Base-by-base conservation (phyloP, 164 flowering plant genomes). In the Cinnamomum micranthum region DNA sequence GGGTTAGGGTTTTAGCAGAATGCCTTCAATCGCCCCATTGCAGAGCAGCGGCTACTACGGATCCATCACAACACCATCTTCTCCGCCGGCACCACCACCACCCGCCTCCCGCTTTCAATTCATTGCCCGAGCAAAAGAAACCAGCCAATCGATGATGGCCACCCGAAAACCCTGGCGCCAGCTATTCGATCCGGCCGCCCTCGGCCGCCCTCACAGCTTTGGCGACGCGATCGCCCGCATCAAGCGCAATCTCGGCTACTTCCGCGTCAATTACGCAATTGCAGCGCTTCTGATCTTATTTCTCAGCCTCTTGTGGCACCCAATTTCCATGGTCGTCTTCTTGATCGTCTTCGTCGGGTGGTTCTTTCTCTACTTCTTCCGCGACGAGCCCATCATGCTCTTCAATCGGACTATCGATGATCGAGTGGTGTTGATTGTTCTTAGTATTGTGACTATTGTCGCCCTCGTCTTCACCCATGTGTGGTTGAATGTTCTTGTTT, bases 241-340 rank as follows among this genome's bases (percentile, higher is more conserved):
- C 79, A 55, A 73, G 51, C 82, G 77, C 15, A 93, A 91, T 83
- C 81, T 89, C 67, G 35, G 73, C 78, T 80, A 80, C 64, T 92
- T 92, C 78, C 86, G 83, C 64, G 73, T 79, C 41, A 92, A 92
- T 82, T 93, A 92, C 88, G 70, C 87, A 52, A 20, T 85, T 14
- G 50, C 87, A 77, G 50, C 80, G 50, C 77, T 88, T 55, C 15
- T 84, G 50, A 69, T 86, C 73, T 79, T 91, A 75, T 81, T 87
- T 82, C 71, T 90, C 50, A 75, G 86, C 76, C 90, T 93, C 52
- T 7, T 90, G 51, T 79, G 77, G 79, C 95, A 85, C 78, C 97
- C 95, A 4, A 23, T 88, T 75, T 80, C 94, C 47, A 65, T 88
- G 74, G 77, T 92, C 76, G 82, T 88, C 71, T 82, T 89, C 84